phyloP scores from a whole-genome alignment of 768 basidiomycete species.

The Trametes punicea region DNA sequence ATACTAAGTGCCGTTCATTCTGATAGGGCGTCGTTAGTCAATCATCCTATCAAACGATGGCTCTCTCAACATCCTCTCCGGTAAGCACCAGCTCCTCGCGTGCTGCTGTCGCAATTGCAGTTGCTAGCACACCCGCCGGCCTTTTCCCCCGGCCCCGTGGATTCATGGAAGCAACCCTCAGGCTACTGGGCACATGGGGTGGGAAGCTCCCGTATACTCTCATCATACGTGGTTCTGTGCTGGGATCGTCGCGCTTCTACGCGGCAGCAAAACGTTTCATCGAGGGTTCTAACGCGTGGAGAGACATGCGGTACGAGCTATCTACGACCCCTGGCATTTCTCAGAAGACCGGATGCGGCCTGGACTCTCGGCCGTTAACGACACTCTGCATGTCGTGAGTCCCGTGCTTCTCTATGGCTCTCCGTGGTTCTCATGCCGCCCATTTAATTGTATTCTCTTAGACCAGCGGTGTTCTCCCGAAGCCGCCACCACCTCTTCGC shows the following conservation, averaged over 20 bases:
- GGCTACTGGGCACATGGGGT: no score
- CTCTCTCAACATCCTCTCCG: no score
- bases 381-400: background rate
- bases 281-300: background rate
- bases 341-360: background rate
- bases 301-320: background rate
- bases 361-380: background rate
- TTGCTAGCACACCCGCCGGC: no score
- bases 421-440: background rate
- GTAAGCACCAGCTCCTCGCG: no score
- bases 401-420: background rate
- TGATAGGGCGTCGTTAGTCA: no score
- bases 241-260: constrained; percentile 1
- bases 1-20: no score
- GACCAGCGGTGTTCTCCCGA: background rate
- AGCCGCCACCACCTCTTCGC: background rate
- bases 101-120: no score
- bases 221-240: background rate
- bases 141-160: background rate
- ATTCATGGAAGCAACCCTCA: no score
- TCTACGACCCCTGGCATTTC: constrained; percentile 1
- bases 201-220: background rate
- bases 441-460: constrained; percentile 5
- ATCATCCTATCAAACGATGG: no score
- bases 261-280: background rate